These are phyloP conservation scores for Mycena crocata DNA, from an alignment of 768 basidiomycete species.

Conservation along the genomic window DNA sequence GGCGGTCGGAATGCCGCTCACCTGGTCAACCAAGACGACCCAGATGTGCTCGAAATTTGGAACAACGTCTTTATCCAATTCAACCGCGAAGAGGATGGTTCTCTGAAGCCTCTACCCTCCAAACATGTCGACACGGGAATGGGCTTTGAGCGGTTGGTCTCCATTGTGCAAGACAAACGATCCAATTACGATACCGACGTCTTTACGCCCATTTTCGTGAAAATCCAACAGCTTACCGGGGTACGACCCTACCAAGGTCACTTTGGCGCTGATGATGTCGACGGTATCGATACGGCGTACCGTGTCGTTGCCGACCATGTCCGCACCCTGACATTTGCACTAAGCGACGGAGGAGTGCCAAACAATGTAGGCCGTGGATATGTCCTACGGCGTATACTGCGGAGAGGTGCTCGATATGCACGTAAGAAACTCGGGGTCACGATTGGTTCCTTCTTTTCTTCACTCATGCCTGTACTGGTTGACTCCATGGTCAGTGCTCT, in stretches of 20 bases:
- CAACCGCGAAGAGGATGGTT: conserved; percentile 92
- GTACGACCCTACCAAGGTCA: conserved; percentile 90
- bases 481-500: conserved; percentile 77
- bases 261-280: conserved; percentile 93
- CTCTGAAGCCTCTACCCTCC: conserved; percentile 82
- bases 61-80: conserved; percentile 99
- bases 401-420: conserved; percentile 95
- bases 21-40: conserved; percentile 96
- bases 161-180: conserved; percentile 87
- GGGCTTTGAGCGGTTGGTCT: conserved; percentile 98
- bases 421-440: conserved; percentile 93
- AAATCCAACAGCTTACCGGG: conserved; percentile 89
- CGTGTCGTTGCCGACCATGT: conserved; percentile 97
- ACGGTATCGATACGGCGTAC: conserved; percentile 98
- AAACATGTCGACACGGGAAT: conserved; percentile 99
- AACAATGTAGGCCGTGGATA: conserved; percentile 98
- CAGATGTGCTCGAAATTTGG: conserved; percentile 98
- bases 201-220: conserved; percentile 89
- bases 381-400: conserved; percentile 92
- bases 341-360: conserved; percentile 96
- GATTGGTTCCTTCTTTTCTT: conserved; percentile 96
- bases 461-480: conserved; percentile 88
- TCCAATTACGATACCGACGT: conserved; percentile 99
- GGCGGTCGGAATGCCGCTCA: conserved; percentile 96
- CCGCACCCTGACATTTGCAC: conserved; percentile 92